phyloP scores from a whole-genome alignment of 345 rosid species.

The Pistacia atlantica region DNA sequence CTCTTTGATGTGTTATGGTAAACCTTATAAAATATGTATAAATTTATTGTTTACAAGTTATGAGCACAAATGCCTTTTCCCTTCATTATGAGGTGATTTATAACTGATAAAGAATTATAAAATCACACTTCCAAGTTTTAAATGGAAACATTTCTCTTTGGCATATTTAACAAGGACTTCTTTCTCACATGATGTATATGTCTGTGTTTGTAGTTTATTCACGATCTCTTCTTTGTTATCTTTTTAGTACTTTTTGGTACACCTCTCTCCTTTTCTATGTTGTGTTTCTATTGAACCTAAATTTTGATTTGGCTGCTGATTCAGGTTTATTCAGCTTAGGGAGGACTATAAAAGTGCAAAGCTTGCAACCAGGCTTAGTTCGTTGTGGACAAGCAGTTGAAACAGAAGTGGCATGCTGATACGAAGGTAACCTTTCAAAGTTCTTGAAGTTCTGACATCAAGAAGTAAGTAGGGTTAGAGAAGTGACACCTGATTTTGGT shows the following conservation, averaged over 20 bases:
- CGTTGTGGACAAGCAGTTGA: constrained; percentile 77
- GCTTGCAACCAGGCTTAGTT: constrained; percentile 83
- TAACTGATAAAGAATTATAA: not conserved
- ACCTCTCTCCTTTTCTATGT: not conserved
- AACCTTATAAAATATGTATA: not conserved
- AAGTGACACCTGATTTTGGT: constrained; percentile 12
- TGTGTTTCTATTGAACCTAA: not conserved
- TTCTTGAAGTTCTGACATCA: constrained; percentile 8
- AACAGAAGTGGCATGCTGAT: constrained; percentile 18
- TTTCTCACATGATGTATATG: not conserved
- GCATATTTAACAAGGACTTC: not conserved
- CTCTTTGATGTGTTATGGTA: not conserved
- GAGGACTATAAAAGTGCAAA: constrained; percentile 96
- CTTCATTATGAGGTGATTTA: not conserved
- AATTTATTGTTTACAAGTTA: not conserved
- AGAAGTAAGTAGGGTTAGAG: not conserved
- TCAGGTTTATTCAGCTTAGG: constrained; percentile 92
- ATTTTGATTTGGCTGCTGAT: constrained; percentile 10
- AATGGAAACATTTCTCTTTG: not conserved
- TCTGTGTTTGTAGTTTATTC: not conserved
- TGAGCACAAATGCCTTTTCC: not conserved
- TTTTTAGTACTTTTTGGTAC: not conserved
- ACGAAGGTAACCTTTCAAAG: not conserved
- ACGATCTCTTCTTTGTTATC: not conserved
- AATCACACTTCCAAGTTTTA: not conserved